Conservation (phyloP, 768 basidiomycete species). For the Russula ochroleuca region DNA sequence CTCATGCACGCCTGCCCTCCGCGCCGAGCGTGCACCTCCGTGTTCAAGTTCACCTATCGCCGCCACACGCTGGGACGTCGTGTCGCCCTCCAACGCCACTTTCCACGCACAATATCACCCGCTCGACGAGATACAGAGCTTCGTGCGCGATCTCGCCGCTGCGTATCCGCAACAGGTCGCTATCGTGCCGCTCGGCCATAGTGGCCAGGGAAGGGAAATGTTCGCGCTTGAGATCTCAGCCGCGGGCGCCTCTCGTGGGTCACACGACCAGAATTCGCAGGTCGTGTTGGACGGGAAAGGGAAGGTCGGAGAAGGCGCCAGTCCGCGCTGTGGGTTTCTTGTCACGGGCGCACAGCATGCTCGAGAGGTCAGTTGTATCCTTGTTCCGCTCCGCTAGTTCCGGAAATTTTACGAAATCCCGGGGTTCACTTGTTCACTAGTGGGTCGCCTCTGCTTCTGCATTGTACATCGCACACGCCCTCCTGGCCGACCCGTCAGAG, state of each 20-base stretch:
- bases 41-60: not conserved
- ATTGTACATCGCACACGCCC: slow-evolving; percentile 67
- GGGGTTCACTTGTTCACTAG: slow-evolving; percentile 34
- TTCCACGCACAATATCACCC: slow-evolving; percentile 53
- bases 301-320: slow-evolving; percentile 29
- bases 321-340: slow-evolving; percentile 50
- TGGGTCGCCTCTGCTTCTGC: slow-evolving; percentile 79
- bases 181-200: slow-evolving; percentile 52
- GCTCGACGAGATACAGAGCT: slow-evolving; percentile 48
- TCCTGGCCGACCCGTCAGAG: slow-evolving; percentile 50
- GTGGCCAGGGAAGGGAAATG: slow-evolving; percentile 57
- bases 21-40: too few species aligned
- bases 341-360: slow-evolving; percentile 73
- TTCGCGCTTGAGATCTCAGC: slow-evolving; percentile 47
- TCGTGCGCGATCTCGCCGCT: slow-evolving; percentile 46
- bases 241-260: slow-evolving; percentile 14
- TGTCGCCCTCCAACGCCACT: slow-evolving; percentile 33
- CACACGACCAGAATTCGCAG: slow-evolving; percentile 20
- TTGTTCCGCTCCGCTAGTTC: not conserved
- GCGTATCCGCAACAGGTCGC: slow-evolving; percentile 46
- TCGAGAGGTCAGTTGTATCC: slow-evolving; percentile 53
- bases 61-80: slow-evolving; percentile 28
- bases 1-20: slow-evolving; percentile 31
- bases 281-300: slow-evolving; percentile 20
- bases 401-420: not conserved